Percentiles rank a stretch among this genome's conserved stretches.
Evolutionary conservation across 768 basidiomycete species (phyloP).

Genomic region (Sarcodon sp.): DNA sequence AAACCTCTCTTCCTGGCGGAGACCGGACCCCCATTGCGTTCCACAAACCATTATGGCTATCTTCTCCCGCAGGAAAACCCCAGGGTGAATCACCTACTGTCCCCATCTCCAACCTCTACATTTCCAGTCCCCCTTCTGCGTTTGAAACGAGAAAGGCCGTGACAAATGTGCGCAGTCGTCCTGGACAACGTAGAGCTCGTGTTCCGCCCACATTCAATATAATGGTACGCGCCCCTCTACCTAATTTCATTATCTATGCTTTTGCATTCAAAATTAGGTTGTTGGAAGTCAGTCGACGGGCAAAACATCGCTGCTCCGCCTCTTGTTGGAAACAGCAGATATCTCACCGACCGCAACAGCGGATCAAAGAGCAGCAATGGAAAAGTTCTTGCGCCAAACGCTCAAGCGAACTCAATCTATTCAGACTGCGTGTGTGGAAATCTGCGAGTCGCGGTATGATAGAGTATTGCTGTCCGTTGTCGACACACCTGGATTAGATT

Average conservation of each 20-base stretch:
- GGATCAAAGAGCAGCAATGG: constrained; percentile 56
- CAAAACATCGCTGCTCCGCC: constrained; percentile 71
- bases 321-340: constrained; percentile 77
- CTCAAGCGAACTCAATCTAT: constrained; percentile 51
- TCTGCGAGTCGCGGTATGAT: constrained; percentile 75
- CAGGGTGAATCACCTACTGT: constrained; percentile 14
- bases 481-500: constrained; percentile 81
- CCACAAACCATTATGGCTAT: constrained; percentile 60
- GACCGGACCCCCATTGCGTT: constrained; percentile 51
- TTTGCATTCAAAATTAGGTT: constrained; percentile 31
- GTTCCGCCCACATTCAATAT: constrained; percentile 74
- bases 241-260: background rate
- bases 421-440: constrained; percentile 62
- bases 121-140: constrained; percentile 42
- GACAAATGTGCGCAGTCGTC: constrained; percentile 20
- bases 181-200: constrained; percentile 52
- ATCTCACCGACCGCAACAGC: constrained; percentile 64
- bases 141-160: constrained; percentile 43
- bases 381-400: constrained; percentile 49
- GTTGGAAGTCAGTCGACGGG: constrained; percentile 73
- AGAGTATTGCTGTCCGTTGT: constrained; percentile 68
- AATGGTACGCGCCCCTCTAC: constrained; percentile 39
- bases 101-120: constrained; percentile 62
- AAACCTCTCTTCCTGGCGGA: constrained; percentile 47
- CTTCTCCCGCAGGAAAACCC: constrained; percentile 7